These are phyloP conservation scores for Chaetomium fimeti DNA, from an alignment of 495 filamentous ascomycete species.

Conservation along the genomic window DNA sequence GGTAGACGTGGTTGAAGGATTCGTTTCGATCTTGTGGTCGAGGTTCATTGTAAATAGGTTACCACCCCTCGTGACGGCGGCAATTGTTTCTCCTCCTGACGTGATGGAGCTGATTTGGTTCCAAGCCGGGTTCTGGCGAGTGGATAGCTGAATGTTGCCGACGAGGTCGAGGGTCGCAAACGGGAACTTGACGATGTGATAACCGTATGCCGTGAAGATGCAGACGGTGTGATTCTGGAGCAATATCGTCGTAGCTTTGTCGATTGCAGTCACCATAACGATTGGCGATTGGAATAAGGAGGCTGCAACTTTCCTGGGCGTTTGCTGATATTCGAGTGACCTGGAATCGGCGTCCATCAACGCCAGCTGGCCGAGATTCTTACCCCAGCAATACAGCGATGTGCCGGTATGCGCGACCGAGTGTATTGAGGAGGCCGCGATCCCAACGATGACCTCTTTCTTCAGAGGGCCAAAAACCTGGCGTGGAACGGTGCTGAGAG, in stretches of 20 bases:
- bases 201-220: conserved; percentile 91
- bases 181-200: conserved; percentile 79
- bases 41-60: conserved; percentile 81
- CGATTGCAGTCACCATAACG: conserved; percentile 78
- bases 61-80: conserved; percentile 75
- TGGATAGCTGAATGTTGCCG: conserved; percentile 60
- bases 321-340: conserved; percentile 76
- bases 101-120: conserved; percentile 73
- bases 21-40: conserved; percentile 60
- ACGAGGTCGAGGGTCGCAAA: conserved; percentile 66
- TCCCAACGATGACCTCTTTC: conserved; percentile 74
- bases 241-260: conserved; percentile 81
- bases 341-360: conserved; percentile 92
- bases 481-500: conserved; percentile 73
- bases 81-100: conserved; percentile 85
- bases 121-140: conserved; percentile 60
- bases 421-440: conserved; percentile 88
- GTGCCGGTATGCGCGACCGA: conserved; percentile 81
- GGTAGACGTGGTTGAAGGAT: conserved; percentile 64
- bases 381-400: conserved; percentile 90
- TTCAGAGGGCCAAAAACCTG: conserved; percentile 92
- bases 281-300: conserved; percentile 80
- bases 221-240: conserved; percentile 85
- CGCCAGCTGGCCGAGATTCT: conserved; percentile 92
- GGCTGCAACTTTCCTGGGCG: conserved; percentile 81